These are phyloP conservation scores for Gentiana straminea DNA, from an alignment of 257 asterid genomes.

Conservation along the genomic window DNA sequence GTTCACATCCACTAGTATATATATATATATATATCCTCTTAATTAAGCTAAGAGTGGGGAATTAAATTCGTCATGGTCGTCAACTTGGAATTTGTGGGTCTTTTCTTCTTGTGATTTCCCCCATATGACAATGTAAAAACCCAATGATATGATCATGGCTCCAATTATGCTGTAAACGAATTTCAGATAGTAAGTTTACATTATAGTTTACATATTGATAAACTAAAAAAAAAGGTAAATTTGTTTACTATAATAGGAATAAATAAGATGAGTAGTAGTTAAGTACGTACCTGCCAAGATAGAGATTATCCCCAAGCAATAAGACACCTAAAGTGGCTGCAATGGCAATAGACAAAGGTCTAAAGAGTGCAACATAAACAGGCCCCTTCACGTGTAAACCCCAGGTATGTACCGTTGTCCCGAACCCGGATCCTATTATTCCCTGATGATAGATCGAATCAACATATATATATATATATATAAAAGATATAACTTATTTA, in stretches of 20 bases:
- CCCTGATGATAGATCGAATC: slow-evolving; percentile 3
- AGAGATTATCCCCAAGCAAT: slow-evolving; percentile 15
- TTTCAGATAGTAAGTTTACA: no score
- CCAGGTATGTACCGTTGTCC: slow-evolving; percentile 10
- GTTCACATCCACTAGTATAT: no score
- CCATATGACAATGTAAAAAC: slow-evolving; percentile 22
- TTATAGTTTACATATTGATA: no score
- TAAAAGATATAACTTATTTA: no score
- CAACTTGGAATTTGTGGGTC: not conserved
- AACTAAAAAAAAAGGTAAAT: no score
- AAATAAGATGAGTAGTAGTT: no score
- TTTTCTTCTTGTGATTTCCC: slow-evolving; percentile 15
- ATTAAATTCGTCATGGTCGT: not conserved
- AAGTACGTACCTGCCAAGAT: slow-evolving; percentile 15
- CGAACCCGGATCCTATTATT: slow-evolving; percentile 11
- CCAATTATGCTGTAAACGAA: slow-evolving; percentile 14
- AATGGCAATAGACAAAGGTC: slow-evolving; percentile 17
- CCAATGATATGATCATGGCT: slow-evolving; percentile 13
- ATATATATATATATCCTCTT: no score
- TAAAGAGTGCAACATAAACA: slow-evolving; percentile 19
- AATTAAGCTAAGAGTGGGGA: not conserved
- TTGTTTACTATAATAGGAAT: no score
- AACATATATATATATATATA: no score
- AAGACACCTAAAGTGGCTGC: slow-evolving; percentile 19
- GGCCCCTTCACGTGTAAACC: slow-evolving; percentile 20